These are phyloP conservation scores for Mycena floridula DNA, from an alignment of 768 basidiomycete species.

Conservation along the genomic window DNA sequence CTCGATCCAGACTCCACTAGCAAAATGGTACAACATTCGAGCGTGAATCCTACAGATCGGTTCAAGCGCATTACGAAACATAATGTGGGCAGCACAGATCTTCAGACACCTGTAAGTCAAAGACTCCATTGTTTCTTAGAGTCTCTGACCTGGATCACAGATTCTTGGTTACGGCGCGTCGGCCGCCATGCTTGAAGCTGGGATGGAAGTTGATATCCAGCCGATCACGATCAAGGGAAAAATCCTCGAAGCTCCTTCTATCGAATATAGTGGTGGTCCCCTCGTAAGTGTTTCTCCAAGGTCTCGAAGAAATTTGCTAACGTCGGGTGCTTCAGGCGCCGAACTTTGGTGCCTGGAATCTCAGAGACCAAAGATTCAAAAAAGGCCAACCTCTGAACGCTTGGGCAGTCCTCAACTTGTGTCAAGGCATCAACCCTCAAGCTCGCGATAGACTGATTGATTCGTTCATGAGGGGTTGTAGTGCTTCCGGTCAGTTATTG, in stretches of 20 bases:
- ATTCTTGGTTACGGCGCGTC: not conserved
- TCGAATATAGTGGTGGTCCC: not conserved
- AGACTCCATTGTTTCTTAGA: not conserved
- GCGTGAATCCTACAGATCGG: constrained; percentile 27
- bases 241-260: constrained; percentile 5
- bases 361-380: constrained; percentile 2
- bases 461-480: too few species aligned
- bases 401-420: constrained; percentile 14
- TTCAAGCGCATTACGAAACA: constrained; percentile 11
- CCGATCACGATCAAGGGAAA: constrained; percentile 5
- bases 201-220: constrained; percentile 11
- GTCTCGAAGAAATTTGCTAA: too few species aligned
- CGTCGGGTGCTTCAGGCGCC: constrained; percentile 9
- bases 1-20: constrained; percentile 26
- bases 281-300: too few species aligned
- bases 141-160: not conserved
- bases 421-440: too few species aligned
- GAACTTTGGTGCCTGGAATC: constrained; percentile 14
- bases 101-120: not conserved
- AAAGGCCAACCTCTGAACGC: not conserved
- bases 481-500: too few species aligned
- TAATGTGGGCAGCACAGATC: not conserved
- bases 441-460: too few species aligned
- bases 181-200: constrained; percentile 16
- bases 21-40: constrained; percentile 29